Base-by-base conservation (phyloP, 768 basidiomycete species). In the Xanthoconium purpureum region DNA sequence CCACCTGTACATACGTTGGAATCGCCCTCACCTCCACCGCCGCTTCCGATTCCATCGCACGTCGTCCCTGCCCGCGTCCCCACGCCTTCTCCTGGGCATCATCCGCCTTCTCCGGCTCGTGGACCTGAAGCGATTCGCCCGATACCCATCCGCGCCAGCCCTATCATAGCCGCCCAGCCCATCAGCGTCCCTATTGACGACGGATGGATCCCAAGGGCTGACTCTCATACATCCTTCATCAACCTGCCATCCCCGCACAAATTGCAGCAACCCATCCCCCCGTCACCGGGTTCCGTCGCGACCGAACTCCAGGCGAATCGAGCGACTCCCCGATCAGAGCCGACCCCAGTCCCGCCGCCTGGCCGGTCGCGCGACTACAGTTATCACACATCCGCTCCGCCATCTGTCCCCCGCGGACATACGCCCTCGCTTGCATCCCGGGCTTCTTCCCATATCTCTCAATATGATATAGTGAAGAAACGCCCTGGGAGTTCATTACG, bases 401-500 rank as follows among this genome's bases (percentile, higher is more conserved):
- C 59, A 10, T 52, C 57, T 10, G 20, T 62, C 18, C 62, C 54
- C 20, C 58, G 33, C 9, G 47, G 48, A 20, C 69, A 52, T 45
- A 51, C 66, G 3, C 48, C 68, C 6, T 73, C 71, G 14, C 29
- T 60, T 1, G 38, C 56, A 24, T 71, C 72, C 3, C 70, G 60
- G 3, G 59, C 68, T 12, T 72, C 71, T 9, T 70, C 68, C 3
- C 66, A 66, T 32, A 53, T 72, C 11, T 72, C 71, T 7, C 72
- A 72, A 44, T 70, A 66, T 33, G 72, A 72, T 40, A 38, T 72
- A 1, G 63, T 72, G 5, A 68, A 59, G 35, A 68, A 66, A 36
- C 65, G 64, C 14, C 59, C 65, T 8, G 57, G 52, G n/a, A 63
- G 62, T 51, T 56, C 71, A 8, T 48, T 71, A 36, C 66, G 66